Evolutionary conservation across 108 stramenopile genomes (phyloP), one percentile per base, ranked within the genome.

Genomic region (Schizochytrium sp.): DNA sequence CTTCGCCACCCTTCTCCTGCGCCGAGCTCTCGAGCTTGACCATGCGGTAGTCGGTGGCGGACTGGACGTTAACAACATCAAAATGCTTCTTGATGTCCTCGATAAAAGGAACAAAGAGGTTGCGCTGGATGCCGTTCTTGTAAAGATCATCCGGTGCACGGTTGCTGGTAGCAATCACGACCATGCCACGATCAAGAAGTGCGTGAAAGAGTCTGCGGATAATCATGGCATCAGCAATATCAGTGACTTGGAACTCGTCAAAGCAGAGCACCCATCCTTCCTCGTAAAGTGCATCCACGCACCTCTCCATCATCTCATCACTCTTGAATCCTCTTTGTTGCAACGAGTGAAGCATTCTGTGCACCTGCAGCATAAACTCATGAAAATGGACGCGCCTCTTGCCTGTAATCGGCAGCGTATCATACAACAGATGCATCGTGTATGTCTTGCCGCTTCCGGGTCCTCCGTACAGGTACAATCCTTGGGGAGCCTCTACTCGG

Each of bases 231-330:
- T 98, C 97, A n/a, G 96, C 98, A 72, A 98, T 93, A 90, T 99
- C 99, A 4, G 97, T 98, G 41, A 99, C 98, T 94, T 98, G 97
- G 88, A 99, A 98, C 92, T 99, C 99, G 93, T 99, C 99, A 90
- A 99, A 96, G 92, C 98, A 99, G 5, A 99, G 90, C 72, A 99
- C 61, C 2, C 94, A 91, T 46, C 95, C 88, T 88, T 96, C 61
- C 61, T 88, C 56, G 17, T 95, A 38, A 3, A 94, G 93, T 61
- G 90, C 58, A 61, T 93, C 90, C 0, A 96, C 90, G 13, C 42
- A 97, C 88, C 0, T 92, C 88, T 56, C 94, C 91, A 19, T 89
- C 92, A 12, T 88, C 92, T 45, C 46, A 45, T 44, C 83, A 89
- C 60, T 87, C 90, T 46, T 55, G 44, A 87, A 90, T 76, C 56